Conservation (phyloP, 2,329 filamentous ascomycete genomes). For the Periconia macrospinosa region DNA sequence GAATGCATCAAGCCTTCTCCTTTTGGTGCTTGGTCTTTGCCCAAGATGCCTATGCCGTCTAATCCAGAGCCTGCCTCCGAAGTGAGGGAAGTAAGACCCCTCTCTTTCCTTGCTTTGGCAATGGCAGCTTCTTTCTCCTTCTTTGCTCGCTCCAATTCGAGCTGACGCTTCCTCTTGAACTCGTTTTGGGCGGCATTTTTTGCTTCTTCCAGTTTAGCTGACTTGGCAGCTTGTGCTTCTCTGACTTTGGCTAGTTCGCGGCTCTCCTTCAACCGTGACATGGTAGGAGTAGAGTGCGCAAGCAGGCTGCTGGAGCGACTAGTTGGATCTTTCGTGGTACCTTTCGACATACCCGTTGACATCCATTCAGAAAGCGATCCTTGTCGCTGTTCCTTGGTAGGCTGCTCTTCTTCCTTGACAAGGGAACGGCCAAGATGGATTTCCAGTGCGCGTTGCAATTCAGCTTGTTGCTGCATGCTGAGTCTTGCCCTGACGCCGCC, state of each 20-base stretch:
- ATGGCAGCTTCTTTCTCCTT: conserved; percentile 72
- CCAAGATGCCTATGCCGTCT: conserved; percentile 69
- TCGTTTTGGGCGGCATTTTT: conserved; percentile 41
- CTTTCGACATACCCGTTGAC: conserved; percentile 30
- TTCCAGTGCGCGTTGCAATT: conserved; percentile 68
- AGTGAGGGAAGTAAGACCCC: conserved; percentile 57
- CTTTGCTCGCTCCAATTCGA: conserved; percentile 73
- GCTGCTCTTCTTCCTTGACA: conserved; percentile 36
- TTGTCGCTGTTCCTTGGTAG: conserved; percentile 42
- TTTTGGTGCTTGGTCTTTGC: conserved; percentile 74
- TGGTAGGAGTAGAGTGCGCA: conserved; percentile 27
- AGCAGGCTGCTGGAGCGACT: conserved; percentile 2
- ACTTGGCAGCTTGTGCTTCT: conserved; percentile 26
- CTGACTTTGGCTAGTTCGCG: conserved; percentile 24
- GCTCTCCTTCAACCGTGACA: conserved; percentile 31
- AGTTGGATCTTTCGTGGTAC: background rate
- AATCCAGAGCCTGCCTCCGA: conserved; percentile 78
- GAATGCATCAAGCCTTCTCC: conserved; percentile 90
- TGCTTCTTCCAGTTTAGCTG: conserved; percentile 26
- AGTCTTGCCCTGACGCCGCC: conserved; percentile 75
- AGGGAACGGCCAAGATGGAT: conserved; percentile 47
- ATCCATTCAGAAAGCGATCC: conserved; percentile 45
- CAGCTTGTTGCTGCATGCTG: conserved; percentile 78
- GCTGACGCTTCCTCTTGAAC: conserved; percentile 74
- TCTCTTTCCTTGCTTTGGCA: conserved; percentile 65